Evolutionary conservation across 768 basidiomycete species (phyloP).

Genomic region (Leccinum subgranulosum): DNA sequence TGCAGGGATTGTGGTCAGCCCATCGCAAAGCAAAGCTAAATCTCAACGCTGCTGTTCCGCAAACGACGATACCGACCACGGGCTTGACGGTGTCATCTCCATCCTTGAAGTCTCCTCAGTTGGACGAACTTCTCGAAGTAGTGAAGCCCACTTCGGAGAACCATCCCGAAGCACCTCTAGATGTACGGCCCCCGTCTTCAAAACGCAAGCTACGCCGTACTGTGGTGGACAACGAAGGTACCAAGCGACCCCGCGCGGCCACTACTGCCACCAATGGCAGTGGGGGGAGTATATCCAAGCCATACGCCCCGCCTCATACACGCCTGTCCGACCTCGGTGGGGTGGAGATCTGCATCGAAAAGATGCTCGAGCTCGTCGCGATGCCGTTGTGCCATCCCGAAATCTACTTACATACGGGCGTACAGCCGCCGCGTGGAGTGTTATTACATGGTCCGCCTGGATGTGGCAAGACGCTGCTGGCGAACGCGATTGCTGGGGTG

Average conservation of each 20-base stretch:
- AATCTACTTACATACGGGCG: slow-evolving; percentile 90
- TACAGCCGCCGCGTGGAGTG: slow-evolving; percentile 89
- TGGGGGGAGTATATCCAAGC: slow-evolving; percentile 23
- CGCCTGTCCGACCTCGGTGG: slow-evolving; percentile 87
- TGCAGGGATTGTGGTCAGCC: slow-evolving; percentile 75
- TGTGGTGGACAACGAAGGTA: slow-evolving; percentile 44
- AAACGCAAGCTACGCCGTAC: slow-evolving; percentile 65
- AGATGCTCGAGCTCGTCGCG: slow-evolving; percentile 93
- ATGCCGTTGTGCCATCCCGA: slow-evolving; percentile 96
- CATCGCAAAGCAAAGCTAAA: slow-evolving; percentile 68
- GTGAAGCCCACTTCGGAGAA: background rate
- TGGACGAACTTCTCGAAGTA: background rate
- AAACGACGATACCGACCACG: background rate
- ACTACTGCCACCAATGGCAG: background rate
- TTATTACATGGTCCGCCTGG: slow-evolving; percentile 94
- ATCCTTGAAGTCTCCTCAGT: background rate
- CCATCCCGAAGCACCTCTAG: background rate
- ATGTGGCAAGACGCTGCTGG: slow-evolving; percentile 93
- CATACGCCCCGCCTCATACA: slow-evolving; percentile 66
- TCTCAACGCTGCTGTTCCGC: slow-evolving; percentile 42
- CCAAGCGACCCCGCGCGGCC: slow-evolving; percentile 53
- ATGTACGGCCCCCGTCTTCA: slow-evolving; percentile 27
- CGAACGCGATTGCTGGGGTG: slow-evolving; percentile 94
- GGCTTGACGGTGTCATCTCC: background rate
- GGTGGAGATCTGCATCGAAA: slow-evolving; percentile 80